Evolutionary conservation across 1,139 yeast species (phyloP), one percentile per base, ranked within the genome.

Genomic region (Kluyveromyces sp.): DNA sequence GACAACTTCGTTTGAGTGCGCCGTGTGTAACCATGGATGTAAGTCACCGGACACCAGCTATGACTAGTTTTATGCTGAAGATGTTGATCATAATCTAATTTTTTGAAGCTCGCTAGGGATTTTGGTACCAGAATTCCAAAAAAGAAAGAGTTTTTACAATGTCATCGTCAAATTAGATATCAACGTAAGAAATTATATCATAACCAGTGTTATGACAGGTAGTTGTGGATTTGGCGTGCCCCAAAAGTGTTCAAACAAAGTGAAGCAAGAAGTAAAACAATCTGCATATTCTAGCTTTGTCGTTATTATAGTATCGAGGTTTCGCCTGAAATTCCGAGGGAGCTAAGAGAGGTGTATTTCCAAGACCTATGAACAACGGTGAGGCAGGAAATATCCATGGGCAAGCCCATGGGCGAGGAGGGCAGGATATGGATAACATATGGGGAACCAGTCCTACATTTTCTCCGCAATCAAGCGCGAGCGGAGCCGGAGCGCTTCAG

Each of bases 371-470:
- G 34, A 15, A 32, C 18, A 32, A 32, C 19, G 26, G 26, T 22
- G 26, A 22, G 26, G 26, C 26, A 22, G 26, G 26, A 9, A 22
- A 22, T 22, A 22, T 22, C 8, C 26, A 6, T 6, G 26, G 26
- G 8, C 26, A 22, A 22, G 26, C 9, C 8, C 34, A 32, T 16
- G 18, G 34, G 9, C 34, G 15, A 9, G 16, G 16, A 6, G 11
- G 34, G 12, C 34, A 13, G 16, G 33, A 28, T 17, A 37, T 37
- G 34, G 34, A 37, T 16, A 37, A 37, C 28, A 37, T 37, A 15
- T 37, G 40, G 40, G 40, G 34, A 8, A 29, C 28, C 34, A 37
- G 40, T 29, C 40, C 40, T 4, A 33, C 28, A 15, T 37, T 37
- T 16, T 37, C 40, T 11, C 18, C 26, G 6, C 22, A 30, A 11